Evolutionary conservation across 176 grass and related monocot species (phyloP).

Genomic region (Microstegium vimineum): DNA sequence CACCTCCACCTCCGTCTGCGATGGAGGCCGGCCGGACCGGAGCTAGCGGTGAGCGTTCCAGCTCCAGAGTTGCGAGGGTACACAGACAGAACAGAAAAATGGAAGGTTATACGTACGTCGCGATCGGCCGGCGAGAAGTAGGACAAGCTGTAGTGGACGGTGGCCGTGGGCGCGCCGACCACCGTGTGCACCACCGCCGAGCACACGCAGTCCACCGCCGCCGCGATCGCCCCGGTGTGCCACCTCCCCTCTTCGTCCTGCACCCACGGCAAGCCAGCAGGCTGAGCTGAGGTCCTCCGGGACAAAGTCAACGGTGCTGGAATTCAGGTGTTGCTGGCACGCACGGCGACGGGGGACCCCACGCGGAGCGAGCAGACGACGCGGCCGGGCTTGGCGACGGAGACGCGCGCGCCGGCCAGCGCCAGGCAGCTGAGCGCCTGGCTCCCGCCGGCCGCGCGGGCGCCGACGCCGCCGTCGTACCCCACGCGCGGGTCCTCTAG

Average conservation of each 20-base stretch:
- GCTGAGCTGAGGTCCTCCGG: neutral
- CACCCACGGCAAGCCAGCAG: neutral
- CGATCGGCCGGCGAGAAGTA: conserved; percentile 34
- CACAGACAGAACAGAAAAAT: neutral
- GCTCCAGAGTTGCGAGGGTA: neutral
- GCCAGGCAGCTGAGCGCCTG: conserved; percentile 28
- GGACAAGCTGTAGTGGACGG: conserved; percentile 41
- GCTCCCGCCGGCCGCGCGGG: neutral
- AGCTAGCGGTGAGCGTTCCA: neutral
- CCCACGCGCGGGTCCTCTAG: neutral
- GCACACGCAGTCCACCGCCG: conserved; percentile 45
- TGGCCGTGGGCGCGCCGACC: conserved; percentile 34
- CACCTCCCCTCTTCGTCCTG: conserved; percentile 47
- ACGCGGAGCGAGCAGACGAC: conserved; percentile 47
- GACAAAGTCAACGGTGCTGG: neutral
- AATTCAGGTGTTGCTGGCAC: neutral
- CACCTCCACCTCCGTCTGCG: conserved; percentile 16
- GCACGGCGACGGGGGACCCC: conserved; percentile 44
- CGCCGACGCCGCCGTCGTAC: neutral
- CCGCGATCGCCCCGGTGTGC: conserved; percentile 46
- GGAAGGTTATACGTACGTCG: conserved; percentile 8
- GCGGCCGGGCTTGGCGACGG: conserved; percentile 24
- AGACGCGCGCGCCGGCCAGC: conserved; percentile 28
- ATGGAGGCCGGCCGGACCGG: neutral
- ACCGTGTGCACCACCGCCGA: conserved; percentile 38